A percentile compares a stretch with the other conserved stretches of the same genome.
Conservation (phyloP, 306 rosid species). For the Vigna nakashimae region DNA sequence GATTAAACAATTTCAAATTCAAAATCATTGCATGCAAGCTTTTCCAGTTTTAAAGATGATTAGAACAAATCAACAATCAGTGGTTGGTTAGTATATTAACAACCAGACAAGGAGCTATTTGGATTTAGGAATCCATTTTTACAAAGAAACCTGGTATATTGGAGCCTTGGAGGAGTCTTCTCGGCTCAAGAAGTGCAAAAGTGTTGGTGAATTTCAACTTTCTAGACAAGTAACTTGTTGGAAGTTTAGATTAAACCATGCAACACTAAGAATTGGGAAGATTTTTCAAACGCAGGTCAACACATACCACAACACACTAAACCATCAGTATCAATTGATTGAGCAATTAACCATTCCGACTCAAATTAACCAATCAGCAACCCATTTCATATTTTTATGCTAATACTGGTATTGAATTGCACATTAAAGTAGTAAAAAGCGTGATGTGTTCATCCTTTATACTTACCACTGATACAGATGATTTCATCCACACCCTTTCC, state of each 20-base stretch:
- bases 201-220: not conserved
- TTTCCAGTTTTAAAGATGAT: not conserved
- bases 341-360: not conserved
- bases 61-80: slow-evolving; percentile 7
- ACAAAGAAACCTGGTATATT: not conserved
- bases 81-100: not conserved
- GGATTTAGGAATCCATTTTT: slow-evolving; percentile 16
- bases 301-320: not conserved
- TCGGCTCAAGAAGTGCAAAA: not conserved
- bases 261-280: slow-evolving; percentile 10
- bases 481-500: slow-evolving; percentile 78
- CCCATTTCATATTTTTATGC: not conserved
- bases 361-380: not conserved
- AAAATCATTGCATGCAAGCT: slow-evolving; percentile 13
- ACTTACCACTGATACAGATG: slow-evolving; percentile 75
- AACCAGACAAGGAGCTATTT: slow-evolving; percentile 5
- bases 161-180: slow-evolving; percentile 2
- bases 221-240: not conserved
- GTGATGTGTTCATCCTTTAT: not conserved
- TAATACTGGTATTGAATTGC: not conserved
- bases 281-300: not conserved
- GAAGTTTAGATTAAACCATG: slow-evolving; percentile 4
- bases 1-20: not conserved
- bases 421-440: not conserved
- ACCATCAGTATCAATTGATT: not conserved